Evolutionary conservation across 805 yeast genomes (phyloP), one percentile per base, ranked within the genome.

Genomic region (Komagataella mondaviorum): DNA sequence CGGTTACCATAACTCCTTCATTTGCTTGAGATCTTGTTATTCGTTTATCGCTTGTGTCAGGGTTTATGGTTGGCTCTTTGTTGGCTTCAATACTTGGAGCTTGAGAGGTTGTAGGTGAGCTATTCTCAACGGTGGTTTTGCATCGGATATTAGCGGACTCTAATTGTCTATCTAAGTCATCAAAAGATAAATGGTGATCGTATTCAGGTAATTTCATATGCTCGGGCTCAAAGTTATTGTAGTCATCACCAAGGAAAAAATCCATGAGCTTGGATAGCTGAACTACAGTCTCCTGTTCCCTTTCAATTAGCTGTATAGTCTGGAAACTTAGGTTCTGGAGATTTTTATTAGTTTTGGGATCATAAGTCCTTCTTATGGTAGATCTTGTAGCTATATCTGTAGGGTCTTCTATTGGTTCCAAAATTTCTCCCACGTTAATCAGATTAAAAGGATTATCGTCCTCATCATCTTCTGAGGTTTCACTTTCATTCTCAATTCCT

Each of bases 161-260:
- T 14, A 60, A 47, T 46, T 57, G 62, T 50, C 53, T 60, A 36
- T 57, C 63, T 45, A 63, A 52, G 52, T 66, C 67, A 30, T 54
- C 49, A 20, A 53, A 47, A 16, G 57, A 23, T 47, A 83, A 64
- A 36, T 81, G 78, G 59, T 84, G 89, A 59, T 87, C 86, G 60
- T 86, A 86, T 23, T 67, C 72, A 1, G 88, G 84, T 39, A 89
- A 70, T 22, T 80, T 77, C 65, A 90, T 64, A 48, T 79, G 77
- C 20, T 77, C 79, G 43, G 86, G 87, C 18, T 80, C 69, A 45
- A 84, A 66, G 51, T 80, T 80, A 47, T 72, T 72, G 56, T 95
- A 85, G 62, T 88, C 91, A 61, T 91, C 98, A 4, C 97, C 96
- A 49, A 91, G 71, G 57, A 91, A 80, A 1, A 85, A 81, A 55